Evolutionary conservation across 2,329 filamentous ascomycete species (phyloP).

Genomic region (Tolypocladium tundrense): DNA sequence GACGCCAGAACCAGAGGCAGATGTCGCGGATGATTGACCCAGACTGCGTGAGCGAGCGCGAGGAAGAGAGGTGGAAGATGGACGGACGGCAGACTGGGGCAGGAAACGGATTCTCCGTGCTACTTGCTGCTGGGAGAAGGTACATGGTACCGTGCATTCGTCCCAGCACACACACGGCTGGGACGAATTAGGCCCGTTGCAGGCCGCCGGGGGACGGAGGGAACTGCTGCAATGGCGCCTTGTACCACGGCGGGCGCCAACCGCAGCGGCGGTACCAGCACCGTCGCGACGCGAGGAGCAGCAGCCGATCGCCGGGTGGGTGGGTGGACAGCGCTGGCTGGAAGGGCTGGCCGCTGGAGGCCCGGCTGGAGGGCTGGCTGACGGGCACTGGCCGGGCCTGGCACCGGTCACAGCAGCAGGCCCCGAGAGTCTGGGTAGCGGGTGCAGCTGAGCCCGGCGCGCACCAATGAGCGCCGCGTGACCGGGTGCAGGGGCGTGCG

Average conservation of each 20-base stretch:
- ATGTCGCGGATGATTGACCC: neutral
- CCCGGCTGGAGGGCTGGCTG: neutral
- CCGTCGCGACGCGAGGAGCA: neutral
- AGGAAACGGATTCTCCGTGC: neutral
- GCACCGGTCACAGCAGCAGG: slow-evolving; percentile 1
- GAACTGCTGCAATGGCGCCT: neutral
- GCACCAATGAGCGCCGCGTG: neutral
- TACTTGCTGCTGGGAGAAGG: neutral
- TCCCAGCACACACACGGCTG: neutral
- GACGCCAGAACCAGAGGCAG: neutral
- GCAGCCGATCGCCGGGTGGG: neutral
- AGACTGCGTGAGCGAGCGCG: neutral
- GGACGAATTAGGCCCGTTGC: neutral
- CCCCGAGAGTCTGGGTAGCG: slow-evolving; percentile 6
- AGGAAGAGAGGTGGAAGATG: neutral
- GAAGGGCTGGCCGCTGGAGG: too few species aligned
- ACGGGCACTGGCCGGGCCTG: neutral
- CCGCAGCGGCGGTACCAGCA: neutral
- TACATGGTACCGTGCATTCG: neutral
- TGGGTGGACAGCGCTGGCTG: neutral
- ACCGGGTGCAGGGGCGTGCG: neutral
- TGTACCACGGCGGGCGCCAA: neutral
- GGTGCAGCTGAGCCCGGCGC: neutral
- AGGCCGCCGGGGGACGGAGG: neutral
- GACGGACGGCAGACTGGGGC: neutral